phyloP scores from a whole-genome alignment of 305 asterid species.

The Fraxinus platypoda region DNA sequence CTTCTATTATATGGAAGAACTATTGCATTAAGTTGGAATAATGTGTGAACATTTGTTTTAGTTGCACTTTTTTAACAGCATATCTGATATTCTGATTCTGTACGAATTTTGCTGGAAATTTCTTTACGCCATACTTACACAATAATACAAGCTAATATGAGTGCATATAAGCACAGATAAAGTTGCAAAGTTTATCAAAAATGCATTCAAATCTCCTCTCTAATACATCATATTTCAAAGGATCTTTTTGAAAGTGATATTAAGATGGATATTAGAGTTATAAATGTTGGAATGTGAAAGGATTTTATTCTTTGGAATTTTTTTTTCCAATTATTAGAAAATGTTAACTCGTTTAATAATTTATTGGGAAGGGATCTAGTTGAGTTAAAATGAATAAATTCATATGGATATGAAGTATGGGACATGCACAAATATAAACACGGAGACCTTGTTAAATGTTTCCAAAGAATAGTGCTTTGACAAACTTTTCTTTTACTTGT shows the following conservation, averaged over 20 bases:
- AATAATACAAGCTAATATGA: not conserved
- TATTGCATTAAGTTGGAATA: not conserved
- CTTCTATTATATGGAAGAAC: not conserved
- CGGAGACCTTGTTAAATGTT: not conserved
- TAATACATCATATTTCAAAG: not conserved
- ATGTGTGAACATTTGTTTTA: not conserved
- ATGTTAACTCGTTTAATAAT: not conserved
- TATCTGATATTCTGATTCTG: not conserved
- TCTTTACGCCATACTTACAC: not conserved
- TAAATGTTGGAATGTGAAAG: not conserved
- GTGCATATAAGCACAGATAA: not conserved
- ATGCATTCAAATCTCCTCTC: not conserved
- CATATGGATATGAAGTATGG: not conserved
- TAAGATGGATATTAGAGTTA: not conserved
- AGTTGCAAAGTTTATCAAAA: not conserved
- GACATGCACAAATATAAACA: not conserved
- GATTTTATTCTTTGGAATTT: not conserved
- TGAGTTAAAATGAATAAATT: not conserved
- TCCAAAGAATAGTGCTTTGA: not conserved
- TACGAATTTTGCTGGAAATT: not conserved
- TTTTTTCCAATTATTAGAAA: not conserved
- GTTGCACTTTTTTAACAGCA: not conserved
- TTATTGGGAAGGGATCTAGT: not conserved
- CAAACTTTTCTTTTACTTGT: not conserved
- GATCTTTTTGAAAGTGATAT: not conserved